phyloP scores from a whole-genome alignment of 164 flowering plant species.

The Vitis labrusca region DNA sequence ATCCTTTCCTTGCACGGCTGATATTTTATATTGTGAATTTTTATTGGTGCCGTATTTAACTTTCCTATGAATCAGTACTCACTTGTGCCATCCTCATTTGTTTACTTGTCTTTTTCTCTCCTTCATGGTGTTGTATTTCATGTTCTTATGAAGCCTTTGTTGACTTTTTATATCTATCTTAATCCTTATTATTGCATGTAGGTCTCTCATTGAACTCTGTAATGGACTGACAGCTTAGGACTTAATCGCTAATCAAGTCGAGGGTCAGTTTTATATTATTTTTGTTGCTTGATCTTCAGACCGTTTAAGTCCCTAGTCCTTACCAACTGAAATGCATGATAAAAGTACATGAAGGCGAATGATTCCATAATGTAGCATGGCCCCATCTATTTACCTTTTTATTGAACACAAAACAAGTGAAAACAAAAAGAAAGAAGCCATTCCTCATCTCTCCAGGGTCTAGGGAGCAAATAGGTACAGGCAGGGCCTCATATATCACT shows the following conservation, averaged over 20 bases:
- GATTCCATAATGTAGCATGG: not conserved
- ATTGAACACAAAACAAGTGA: not conserved
- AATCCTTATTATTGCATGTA: slow-evolving; percentile 5
- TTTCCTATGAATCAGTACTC: not conserved
- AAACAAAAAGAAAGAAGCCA: too few species aligned
- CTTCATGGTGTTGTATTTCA: not conserved
- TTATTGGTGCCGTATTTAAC: not conserved
- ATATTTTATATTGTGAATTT: not conserved
- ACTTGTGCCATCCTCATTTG: too few species aligned
- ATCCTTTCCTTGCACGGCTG: too few species aligned
- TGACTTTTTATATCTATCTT: not conserved
- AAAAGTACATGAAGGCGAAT: too few species aligned
- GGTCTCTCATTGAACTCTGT: slow-evolving; percentile 32
- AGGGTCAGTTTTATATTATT: slow-evolving; percentile 25
- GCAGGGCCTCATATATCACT: too few species aligned
- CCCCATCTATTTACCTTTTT: not conserved
- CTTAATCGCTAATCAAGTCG: slow-evolving; percentile 35
- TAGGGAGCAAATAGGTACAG: too few species aligned
- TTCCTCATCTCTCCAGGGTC: too few species aligned
- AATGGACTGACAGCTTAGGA: slow-evolving; percentile 37
- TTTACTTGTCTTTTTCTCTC: too few species aligned
- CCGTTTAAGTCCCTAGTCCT: too few species aligned
- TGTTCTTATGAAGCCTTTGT: not conserved
- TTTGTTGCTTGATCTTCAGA: too few species aligned
- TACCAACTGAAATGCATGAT: too few species aligned